A percentile compares a stretch with the other conserved stretches of the same genome.
These are phyloP conservation scores for Fusarium mangiferae DNA, from an alignment of 2,329 filamentous ascomycete genomes.

Conservation along the genomic window DNA sequence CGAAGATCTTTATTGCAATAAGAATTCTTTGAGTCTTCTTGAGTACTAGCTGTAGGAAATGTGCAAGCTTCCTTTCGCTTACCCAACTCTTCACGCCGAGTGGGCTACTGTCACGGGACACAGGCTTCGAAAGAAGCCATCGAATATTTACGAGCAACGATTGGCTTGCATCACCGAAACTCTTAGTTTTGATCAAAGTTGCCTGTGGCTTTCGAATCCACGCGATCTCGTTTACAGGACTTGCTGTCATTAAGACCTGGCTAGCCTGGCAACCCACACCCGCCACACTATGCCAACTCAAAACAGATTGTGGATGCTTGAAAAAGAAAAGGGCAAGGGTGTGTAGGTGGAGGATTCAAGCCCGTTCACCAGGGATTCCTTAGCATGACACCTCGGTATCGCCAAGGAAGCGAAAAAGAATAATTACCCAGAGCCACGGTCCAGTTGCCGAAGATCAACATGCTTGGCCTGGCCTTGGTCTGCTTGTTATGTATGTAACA, in stretches of 20 bases:
- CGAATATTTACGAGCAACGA: background rate
- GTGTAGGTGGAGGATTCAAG: conserved; percentile 32
- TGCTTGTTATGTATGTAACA: background rate
- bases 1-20: background rate
- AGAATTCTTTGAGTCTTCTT: background rate
- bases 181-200: conserved; percentile 8
- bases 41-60: background rate
- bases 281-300: conserved; percentile 25
- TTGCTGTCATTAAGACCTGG: conserved; percentile 5
- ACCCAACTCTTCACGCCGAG: background rate
- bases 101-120: background rate
- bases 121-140: background rate
- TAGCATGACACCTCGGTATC: conserved; percentile 30
- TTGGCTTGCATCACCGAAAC: conserved; percentile 17
- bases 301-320: conserved; percentile 27
- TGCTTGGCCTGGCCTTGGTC: background rate
- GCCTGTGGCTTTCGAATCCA: conserved; percentile 22
- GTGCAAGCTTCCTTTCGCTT: background rate
- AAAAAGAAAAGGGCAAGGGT: conserved; percentile 24
- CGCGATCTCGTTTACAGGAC: conserved; percentile 21
- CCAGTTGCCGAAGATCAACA: conserved; percentile 24
- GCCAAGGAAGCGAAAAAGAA: conserved; percentile 46
- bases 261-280: conserved; percentile 9
- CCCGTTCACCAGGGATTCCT: conserved; percentile 29
- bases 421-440: conserved; percentile 37